Evolutionary conservation across 2,329 filamentous ascomycete species (phyloP), one percentile per base, ranked within the genome.

Genomic region (Sporothrix dimorphospora): DNA sequence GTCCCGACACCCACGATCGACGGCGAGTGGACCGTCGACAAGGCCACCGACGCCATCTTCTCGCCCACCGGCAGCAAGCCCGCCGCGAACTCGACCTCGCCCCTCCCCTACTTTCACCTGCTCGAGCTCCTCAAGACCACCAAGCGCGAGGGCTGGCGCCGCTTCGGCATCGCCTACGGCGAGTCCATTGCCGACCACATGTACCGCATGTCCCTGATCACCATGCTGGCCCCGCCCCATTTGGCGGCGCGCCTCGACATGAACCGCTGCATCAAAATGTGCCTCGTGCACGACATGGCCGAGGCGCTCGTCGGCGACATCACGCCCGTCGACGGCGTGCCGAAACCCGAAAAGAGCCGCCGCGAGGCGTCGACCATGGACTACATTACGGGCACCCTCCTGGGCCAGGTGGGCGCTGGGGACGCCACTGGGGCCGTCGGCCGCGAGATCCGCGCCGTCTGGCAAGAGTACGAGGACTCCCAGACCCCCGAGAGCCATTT

Each of bases 121-220:
- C 89, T 99, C 75, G 93, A 97, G 82, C 92, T 93, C 67, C 88
- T 99, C 72, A 99, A 99, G 88, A 98, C 94, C 8, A 97, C 93
- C 74, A 97, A 97, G 82, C 92, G 96, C 73, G 96, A 98, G 82
- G 96, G 96, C 75, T 99, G 96, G 96, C 89, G 92, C 71, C 89
- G 96, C 49, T 98, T 98, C 80, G 90, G 90, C 51, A 94, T 99
- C 76, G 76, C 83, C 1, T 82, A 85, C 72, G 92, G 93, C 80
- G 96, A 99, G 82, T 97, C 94, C 1, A 98, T 99, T 79, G 88
- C 93, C 70, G 96, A 99, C 83, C 96, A 99, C 86, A 99, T 99
- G 96, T 99, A 98, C 83, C 94, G 96, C 83, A 99, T 99, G 96
- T 94, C 94, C 67, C 88, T 99, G 76, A 94, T 99, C 81, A 94